Evolutionary conservation across 2,329 filamentous ascomycete species (phyloP), one percentile per base, ranked within the genome.

Genomic region (Alternaria metachromatica): DNA sequence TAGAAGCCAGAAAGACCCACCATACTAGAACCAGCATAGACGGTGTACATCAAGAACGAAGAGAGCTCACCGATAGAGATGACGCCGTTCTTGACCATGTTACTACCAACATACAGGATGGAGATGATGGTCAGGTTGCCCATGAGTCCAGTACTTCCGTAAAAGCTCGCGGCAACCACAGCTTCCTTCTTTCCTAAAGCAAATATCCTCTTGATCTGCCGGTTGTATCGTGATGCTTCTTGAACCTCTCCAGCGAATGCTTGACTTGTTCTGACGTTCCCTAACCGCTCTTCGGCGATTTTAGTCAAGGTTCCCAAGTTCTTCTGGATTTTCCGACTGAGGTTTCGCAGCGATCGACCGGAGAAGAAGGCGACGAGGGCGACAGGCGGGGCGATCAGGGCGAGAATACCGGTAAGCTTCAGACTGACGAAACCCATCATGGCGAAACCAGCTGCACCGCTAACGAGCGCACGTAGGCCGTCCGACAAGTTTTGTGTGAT

Each of bases 401-500:
- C 88, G 65, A 99, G 86, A 62, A 97, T 89, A 55, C 92, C 92
- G 2, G 95, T 97, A 59, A 99, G 86, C 80, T 97, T 92, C 58
- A 96, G 87, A 78, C 93, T 97, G 64, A 97, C 92, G 86, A 93
- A 98, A n/a, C 92, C 88, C 96, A 99, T 99, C 80, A 97, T 90
- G 54, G 88, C 88, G 73, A 99, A 92, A 3, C 96, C 96, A 63
- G 95, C 95, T 30, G 88, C 89, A 70, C 96, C 96, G 70, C 94
- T 97, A 65, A 99, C 95, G 30, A 96, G 83, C 15, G 96, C 91
- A 64, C 96, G 88, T 56, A 99, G 86, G n/a, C 96, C 96, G 81
- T 99, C 96, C 6, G 95, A 98, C 54, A 99, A 84, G 77, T 99
- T 99, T 77, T 98, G 95, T 0, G 96, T 99, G 69, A 99, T 97